Conservation (phyloP, 139 green algal species). For the Zygnema cylindricum region DNA sequence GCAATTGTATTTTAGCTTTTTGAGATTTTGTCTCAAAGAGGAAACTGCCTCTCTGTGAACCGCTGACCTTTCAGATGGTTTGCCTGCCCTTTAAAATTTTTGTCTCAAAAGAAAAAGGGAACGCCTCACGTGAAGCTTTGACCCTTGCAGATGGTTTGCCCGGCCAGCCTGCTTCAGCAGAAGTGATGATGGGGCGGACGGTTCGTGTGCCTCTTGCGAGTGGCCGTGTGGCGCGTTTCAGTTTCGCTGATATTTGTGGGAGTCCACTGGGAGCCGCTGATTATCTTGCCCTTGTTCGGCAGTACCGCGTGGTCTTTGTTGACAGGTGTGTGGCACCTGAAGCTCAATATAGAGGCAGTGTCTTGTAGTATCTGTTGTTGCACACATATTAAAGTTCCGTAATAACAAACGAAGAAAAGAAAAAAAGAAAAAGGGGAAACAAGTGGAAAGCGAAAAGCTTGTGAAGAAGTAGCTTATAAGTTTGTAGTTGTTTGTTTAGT, state of each 20-base stretch:
- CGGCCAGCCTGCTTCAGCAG: neutral
- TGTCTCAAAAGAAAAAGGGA: too few relatives aligned
- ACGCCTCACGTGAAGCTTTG: too few relatives aligned
- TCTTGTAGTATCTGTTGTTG: too few relatives aligned
- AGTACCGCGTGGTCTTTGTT: slow-evolving; percentile 12
- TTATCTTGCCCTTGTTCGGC: neutral
- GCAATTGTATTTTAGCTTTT: too few relatives aligned
- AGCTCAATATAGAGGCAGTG: too few relatives aligned
- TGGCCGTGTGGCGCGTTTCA: slow-evolving; percentile 19
- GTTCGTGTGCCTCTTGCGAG: neutral
- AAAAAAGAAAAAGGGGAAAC: too few relatives aligned
- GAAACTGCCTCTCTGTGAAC: neutral
- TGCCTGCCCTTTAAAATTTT: neutral
- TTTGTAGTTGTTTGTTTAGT: too few relatives aligned
- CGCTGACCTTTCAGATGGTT: slow-evolving; percentile 1
- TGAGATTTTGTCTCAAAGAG: too few relatives aligned
- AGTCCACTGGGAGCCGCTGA: slow-evolving; percentile 10
- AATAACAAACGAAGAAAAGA: too few relatives aligned
- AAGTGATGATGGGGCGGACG: slow-evolving; percentile 12
- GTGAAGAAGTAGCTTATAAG: too few relatives aligned
- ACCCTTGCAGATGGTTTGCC: neutral
- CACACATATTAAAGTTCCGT: too few relatives aligned
- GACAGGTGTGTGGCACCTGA: slow-evolving; percentile 23
- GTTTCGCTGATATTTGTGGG: slow-evolving; percentile 17
- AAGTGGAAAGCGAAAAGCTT: too few relatives aligned